Evolutionary conservation across 2,329 filamentous ascomycete species (phyloP).

Genomic region (Aspergillus ochraceus): DNA sequence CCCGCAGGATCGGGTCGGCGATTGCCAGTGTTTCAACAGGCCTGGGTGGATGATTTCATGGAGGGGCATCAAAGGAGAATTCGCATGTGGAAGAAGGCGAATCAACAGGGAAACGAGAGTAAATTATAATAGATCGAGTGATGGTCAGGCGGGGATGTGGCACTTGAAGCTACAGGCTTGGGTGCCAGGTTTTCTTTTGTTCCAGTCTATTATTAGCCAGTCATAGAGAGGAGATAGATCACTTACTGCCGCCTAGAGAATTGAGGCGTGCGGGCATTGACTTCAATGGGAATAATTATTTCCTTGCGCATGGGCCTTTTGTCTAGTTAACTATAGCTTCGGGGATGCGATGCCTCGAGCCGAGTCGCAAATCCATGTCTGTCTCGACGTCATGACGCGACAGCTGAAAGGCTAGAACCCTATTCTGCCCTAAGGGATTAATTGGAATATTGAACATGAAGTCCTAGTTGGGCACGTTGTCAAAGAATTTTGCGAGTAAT

Average conservation of each 20-base stretch:
- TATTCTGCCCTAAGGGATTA: no score
- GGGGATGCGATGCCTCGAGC: no score
- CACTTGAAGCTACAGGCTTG: neutral
- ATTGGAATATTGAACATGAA: no score
- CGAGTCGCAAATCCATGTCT: no score
- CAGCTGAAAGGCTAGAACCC: no score
- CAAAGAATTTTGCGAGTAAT: no score
- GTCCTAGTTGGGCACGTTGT: no score
- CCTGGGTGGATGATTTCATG: slow-evolving; percentile 49
- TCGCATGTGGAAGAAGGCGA: slow-evolving; percentile 58
- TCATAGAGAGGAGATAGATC: neutral
- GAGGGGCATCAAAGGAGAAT: slow-evolving; percentile 57
- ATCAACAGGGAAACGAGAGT: slow-evolving; percentile 26
- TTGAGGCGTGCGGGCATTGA: neutral
- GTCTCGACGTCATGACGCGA: no score
- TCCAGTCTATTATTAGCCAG: neutral
- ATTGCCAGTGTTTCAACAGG: slow-evolving; percentile 45
- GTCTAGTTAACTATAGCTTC: neutral
- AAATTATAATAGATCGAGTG: slow-evolving; percentile 7
- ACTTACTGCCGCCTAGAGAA: neutral
- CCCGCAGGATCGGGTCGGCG: slow-evolving; percentile 43
- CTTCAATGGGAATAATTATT: neutral
- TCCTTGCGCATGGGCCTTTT: neutral
- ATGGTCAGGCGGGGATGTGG: neutral
- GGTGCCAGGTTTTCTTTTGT: neutral